A percentile compares a stretch with the other conserved stretches of the same genome.
phyloP scores from a whole-genome alignment of 192 early-diverging fungal genomes.

The Podila epigama region DNA sequence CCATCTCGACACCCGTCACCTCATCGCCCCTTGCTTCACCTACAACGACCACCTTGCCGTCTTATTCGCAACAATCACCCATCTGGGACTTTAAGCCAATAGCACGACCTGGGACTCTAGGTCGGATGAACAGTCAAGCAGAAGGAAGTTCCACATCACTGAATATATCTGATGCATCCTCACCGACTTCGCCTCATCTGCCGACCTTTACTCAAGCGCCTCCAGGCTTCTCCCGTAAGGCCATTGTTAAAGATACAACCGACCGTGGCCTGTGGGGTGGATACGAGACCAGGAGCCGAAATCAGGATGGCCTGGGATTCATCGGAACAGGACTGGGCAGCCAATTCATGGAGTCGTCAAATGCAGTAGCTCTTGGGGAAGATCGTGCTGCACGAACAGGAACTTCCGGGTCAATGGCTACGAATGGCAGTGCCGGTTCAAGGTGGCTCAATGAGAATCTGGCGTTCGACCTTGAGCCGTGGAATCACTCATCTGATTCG shows the following conservation, averaged over 20 bases:
- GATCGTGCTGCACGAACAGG: too few relatives aligned
- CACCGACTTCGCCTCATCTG: slow-evolving; percentile 27
- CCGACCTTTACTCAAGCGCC: slow-evolving; percentile 2
- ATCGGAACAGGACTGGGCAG: not conserved
- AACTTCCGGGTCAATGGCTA: too few relatives aligned
- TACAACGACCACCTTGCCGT: not conserved
- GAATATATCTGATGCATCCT: slow-evolving; percentile 23
- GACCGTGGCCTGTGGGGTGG: slow-evolving; percentile 27
- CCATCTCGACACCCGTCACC: slow-evolving; percentile 24
- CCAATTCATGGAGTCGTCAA: not conserved
- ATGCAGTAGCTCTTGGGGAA: too few relatives aligned
- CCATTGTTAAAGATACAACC: not conserved
- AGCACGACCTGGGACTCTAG: slow-evolving; percentile 21
- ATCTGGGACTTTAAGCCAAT: slow-evolving; percentile 35
- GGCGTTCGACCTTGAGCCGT: not conserved
- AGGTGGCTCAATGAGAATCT: not conserved
- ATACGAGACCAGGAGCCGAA: not conserved
- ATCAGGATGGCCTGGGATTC: not conserved
- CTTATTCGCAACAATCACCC: slow-evolving; percentile 14
- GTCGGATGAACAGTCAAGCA: slow-evolving; percentile 33
- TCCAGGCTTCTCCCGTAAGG: slow-evolving; percentile 10
- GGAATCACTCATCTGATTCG: not conserved
- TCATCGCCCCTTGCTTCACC: slow-evolving; percentile 37
- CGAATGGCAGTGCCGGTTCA: too few relatives aligned
- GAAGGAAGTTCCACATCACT: slow-evolving; percentile 26